A percentile compares a stretch with the other conserved stretches of the same genome.
These are phyloP conservation scores for Lasiodiplodia gonubiensis DNA, from an alignment of 2,329 filamentous ascomycete genomes.

Conservation along the genomic window DNA sequence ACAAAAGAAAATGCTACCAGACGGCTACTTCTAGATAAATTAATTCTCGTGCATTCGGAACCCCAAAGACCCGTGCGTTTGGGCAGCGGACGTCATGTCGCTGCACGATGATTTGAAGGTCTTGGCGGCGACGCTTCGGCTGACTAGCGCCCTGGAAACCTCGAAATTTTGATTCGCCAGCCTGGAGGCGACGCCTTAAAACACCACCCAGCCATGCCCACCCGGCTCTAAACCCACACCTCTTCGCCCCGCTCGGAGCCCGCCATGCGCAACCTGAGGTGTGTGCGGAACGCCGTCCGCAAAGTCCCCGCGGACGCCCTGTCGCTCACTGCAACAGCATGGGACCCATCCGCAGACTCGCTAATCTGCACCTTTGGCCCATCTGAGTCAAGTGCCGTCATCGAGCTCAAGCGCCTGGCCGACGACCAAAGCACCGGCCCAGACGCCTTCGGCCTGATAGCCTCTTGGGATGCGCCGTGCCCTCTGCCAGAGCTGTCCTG, in stretches of 20 bases:
- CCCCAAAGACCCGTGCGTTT: neutral
- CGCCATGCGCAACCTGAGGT: constrained; percentile 87
- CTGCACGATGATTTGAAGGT: neutral
- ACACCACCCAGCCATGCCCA: constrained; percentile 28
- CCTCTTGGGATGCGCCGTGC: constrained; percentile 87
- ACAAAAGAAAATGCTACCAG: constrained; percentile 20
- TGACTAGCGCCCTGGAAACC: constrained; percentile 28
- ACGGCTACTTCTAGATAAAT: constrained; percentile 23
- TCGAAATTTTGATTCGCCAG: constrained; percentile 30
- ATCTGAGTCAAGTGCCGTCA: constrained; percentile 68
- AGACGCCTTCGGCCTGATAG: constrained; percentile 58
- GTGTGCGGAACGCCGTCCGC: constrained; percentile 72
- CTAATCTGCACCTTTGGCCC: constrained; percentile 87
- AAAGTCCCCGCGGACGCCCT: constrained; percentile 59
- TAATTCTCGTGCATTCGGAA: constrained; percentile 20
- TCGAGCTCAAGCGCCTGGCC: constrained; percentile 70
- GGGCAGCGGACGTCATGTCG: neutral
- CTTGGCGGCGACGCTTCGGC: constrained; percentile 28
- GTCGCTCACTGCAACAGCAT: constrained; percentile 76
- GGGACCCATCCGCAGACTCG: constrained; percentile 81
- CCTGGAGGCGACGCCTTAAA: neutral
- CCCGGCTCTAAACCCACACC: constrained; percentile 29
- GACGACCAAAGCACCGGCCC: constrained; percentile 38
- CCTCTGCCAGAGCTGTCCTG: constrained; percentile 75
- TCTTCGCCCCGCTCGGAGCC: constrained; percentile 10